Conservation (phyloP, 108 stramenopile species). For the Cylindrotheca closterium region DNA sequence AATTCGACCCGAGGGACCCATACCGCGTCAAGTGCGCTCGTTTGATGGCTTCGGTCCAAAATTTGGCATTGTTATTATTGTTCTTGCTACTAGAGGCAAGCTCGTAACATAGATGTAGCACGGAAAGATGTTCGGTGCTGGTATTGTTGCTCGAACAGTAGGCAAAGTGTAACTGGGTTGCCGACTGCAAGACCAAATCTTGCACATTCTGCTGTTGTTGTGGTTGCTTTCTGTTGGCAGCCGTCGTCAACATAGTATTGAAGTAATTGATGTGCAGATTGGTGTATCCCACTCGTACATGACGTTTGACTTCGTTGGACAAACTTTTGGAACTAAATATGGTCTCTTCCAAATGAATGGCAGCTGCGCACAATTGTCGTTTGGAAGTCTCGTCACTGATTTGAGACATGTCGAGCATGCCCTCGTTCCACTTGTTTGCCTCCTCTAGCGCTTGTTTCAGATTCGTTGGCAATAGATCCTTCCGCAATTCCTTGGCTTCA, state of each 20-base stretch:
- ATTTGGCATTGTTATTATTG: slow-evolving; percentile 9
- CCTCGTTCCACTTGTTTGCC: slow-evolving; percentile 6
- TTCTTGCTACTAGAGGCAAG: slow-evolving; percentile 27
- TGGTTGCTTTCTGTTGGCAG: background rate
- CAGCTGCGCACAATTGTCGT: background rate
- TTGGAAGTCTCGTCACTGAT: background rate
- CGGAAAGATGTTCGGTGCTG: slow-evolving; percentile 77
- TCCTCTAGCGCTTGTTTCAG: background rate
- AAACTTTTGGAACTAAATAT: background rate
- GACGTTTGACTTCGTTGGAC: slow-evolving; percentile 42
- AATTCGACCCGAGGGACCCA: slow-evolving; percentile 53
- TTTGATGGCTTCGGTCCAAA: no score
- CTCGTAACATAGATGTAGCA: slow-evolving; percentile 73
- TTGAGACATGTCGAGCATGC: background rate
- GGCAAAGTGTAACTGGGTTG: slow-evolving; percentile 64
- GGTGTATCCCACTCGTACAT: slow-evolving; percentile 46
- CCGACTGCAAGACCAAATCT: slow-evolving; percentile 32
- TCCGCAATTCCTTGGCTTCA: slow-evolving; percentile 22
- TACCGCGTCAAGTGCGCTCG: slow-evolving; percentile 69
- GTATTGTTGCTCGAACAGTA: slow-evolving; percentile 62
- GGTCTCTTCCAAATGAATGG: background rate
- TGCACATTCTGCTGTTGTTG: slow-evolving; percentile 11
- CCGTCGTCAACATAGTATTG: slow-evolving; percentile 27
- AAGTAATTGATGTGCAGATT: slow-evolving; percentile 61
- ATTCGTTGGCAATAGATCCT: background rate